Evolutionary conservation across 441 rosid species (phyloP), one percentile per base, ranked within the genome.

Genomic region (Jatropha multifida): DNA sequence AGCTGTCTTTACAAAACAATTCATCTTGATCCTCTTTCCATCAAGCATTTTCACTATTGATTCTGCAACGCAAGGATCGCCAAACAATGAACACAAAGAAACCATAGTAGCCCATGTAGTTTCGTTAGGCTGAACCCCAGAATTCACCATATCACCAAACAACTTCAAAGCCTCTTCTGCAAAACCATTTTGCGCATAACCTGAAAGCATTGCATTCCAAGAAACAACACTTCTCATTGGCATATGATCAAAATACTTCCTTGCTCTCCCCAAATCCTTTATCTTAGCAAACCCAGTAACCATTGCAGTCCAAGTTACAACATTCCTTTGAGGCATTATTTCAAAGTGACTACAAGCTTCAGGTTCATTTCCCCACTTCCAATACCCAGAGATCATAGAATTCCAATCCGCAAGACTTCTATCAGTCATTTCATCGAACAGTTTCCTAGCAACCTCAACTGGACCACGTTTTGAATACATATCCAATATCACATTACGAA

Each of bases 261-360:
- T 26, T 15, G 88, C 88, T 80, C 77, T 88, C 38, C 65, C 71
- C 71, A 84, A 76, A 78, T 49, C 83, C 60, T 87, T 81, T 32
- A 74, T 78, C 83, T 82, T 88, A 0, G 87, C 89, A 23, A 83
- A 88, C 58, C 90, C 92, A 74, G 87, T 85, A 72, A 90, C 81
- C 90, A 90, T 85, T 10, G 89, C 86, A 56, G 88, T 90, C 92
- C 92, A 90, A 20, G 92, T 76, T 78, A 88, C 79, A 66, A 65
- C 74, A 48, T 90, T 90, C 48, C 87, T 81, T 60, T 48, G 54
- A n/a, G 86, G 88, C 88, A 88, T 90, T 76, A 60, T 69, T 58
- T 82, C 87, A 41, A 90, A 90, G 74, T 89, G 65, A 9, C 49
- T 67, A 69, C 82, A 80, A 14, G 84, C 93, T 75, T 87, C 90